Evolutionary conservation across 768 basidiomycete species (phyloP), one percentile per base, ranked within the genome.

Genomic region (Lactarius psammicola): DNA sequence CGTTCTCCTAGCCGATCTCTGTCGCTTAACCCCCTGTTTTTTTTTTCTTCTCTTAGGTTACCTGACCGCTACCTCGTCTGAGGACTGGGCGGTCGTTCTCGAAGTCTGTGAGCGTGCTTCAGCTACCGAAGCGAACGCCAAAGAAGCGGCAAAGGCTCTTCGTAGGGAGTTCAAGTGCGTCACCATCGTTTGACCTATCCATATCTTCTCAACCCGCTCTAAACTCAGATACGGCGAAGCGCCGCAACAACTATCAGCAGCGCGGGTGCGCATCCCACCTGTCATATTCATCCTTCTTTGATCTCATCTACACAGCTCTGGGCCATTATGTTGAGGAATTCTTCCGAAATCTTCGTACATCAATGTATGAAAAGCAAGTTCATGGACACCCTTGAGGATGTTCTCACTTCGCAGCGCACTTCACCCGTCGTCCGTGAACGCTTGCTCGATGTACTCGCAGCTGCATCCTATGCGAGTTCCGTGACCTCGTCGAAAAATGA

Each of bases 241-340:
- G 30, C 54, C 64, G 34, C 68, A 69, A 44, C 69, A 70, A 59
- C 57, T 70, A 38, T 69, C 69, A 17, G 69, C 69, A 40, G 69
- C 69, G 28, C 60, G 62, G 46, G 69, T 70, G 30, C 51, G 69
- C 57, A 28, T 51, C 42, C 5, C 31, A 44, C 44, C 10, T 40
- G 20, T 38, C 26, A 26, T 1, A 28, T 13, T 23, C 10, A 57
- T 67, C 23, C n/a, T 55, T n/a, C 55, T 33, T 11, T 40, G 30
- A 64, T 68, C 54, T 58, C 54, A 1, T 59, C 28, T 15, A 60
- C 46, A 26, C 68, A 92, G 90, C 73, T 97, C 8, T 95, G 94
- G 94, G 88, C 93, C 2, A 88, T 95, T 70, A 90, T 95, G 88
- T 82, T 95, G 42, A 86, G 87, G 33, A 95, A 95, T 72, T 87